Evolutionary conservation across 2,329 filamentous ascomycete species (phyloP).

Genomic region (Apiospora marii): DNA sequence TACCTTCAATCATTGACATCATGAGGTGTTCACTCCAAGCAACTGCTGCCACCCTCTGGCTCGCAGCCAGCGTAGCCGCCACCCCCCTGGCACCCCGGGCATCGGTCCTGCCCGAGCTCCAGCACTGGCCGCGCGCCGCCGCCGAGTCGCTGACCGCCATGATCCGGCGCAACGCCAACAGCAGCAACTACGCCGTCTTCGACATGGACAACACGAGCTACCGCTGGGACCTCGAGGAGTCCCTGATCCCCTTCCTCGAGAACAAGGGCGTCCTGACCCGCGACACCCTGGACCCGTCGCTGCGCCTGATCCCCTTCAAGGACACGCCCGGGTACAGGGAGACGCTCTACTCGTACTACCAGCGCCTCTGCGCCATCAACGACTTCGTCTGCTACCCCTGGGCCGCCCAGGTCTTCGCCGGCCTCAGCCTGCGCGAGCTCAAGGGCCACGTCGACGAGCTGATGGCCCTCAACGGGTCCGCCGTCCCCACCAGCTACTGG

Average conservation of each 20-base stretch:
- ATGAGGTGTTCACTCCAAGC: not conserved
- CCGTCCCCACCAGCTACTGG: conserved; percentile 43
- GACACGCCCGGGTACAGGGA: conserved; percentile 49
- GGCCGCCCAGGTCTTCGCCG: conserved; percentile 51
- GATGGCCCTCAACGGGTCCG: conserved; percentile 50
- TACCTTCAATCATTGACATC: not conserved
- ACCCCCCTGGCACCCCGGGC: not conserved
- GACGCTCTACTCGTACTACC: conserved; percentile 54
- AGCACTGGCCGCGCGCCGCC: conserved; percentile 47
- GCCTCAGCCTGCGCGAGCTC: conserved; percentile 52
- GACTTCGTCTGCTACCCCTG: conserved; percentile 53
- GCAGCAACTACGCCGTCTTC: conserved; percentile 49
- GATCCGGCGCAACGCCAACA: conserved; percentile 48
- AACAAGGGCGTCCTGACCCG: conserved; percentile 50
- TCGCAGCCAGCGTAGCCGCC: not conserved
- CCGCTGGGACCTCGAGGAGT: conserved; percentile 52
- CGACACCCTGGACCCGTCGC: conserved; percentile 48
- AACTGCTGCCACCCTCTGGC: not conserved
- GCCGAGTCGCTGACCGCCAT: conserved; percentile 46
- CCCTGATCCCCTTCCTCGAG: conserved; percentile 52
- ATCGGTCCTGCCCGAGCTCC: conserved; percentile 10
- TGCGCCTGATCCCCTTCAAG: conserved; percentile 52
- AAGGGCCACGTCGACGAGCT: conserved; percentile 57
- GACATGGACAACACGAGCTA: conserved; percentile 57
- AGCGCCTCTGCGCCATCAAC: conserved; percentile 51